Evolutionary conservation across 768 basidiomycete genomes (phyloP), one percentile per base, ranked within the genome.

Genomic region (Tricholoma hemisulphureum): DNA sequence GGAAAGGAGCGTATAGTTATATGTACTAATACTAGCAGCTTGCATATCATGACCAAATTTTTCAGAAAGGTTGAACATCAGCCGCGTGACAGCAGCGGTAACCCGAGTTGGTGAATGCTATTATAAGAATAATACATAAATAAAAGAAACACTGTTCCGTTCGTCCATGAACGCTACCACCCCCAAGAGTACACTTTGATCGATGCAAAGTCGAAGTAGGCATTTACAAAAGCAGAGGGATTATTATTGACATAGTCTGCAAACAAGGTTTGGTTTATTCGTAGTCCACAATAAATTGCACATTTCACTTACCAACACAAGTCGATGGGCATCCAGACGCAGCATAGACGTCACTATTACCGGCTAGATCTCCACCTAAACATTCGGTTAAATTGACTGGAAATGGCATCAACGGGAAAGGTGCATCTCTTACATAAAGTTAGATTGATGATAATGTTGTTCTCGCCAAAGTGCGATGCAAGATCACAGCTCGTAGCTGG

Each of bases 401-500:
- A 39, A 23, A 16, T 7, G n/a, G 8, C 14, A 34, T 11, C 7
- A 8, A 37, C 24, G 18, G 29, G 24, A 39, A 8, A n/a, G 23
- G 7, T 8, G 16, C 69, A 48, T n/a, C n/a, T n/a, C n/a, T n/a
- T 58, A 71, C 79, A 80, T 48, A 80, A 71, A 1, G 78, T 78
- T 32, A 80, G 58, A 57, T 89, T 84, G 61, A 90, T 87, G 63
- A 88, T 77, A 53, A 89, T 86, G 60, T 84, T 85, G 64, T 87
- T 77, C 16, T 74, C 62, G 14, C 72, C 70, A 61, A 88, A 86
- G 54, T 82, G 75, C n/a, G 77, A 74, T 18, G 72, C 68, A 45
- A 92, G 76, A 63, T 90, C 74, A 66, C 87, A 91, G 52, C 72
- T 64, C 10, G 45, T n/a, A 3, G 73, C 78, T 3, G 87, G 86